Conservation (phyloP, 192 early-diverging fungal genomes). For the Gaertneriomyces semiglobifer region DNA sequence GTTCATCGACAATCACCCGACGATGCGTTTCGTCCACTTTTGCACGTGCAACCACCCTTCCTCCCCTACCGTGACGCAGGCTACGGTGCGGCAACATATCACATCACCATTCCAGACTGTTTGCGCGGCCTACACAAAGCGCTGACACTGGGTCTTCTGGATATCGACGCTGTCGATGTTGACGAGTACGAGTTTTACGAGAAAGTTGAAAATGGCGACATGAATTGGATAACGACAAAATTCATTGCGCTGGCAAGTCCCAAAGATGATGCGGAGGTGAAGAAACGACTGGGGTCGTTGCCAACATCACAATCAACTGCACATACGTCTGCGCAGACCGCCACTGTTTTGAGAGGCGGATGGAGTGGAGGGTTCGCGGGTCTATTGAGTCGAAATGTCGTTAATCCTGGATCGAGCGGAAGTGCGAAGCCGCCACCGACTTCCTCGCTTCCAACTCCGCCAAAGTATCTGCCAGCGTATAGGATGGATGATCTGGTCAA, state of each 20-base stretch:
- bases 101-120: constrained; percentile 65
- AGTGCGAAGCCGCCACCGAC: constrained; percentile 15
- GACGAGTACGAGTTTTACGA: constrained; percentile 75
- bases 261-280: constrained; percentile 46
- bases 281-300: background rate
- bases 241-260: constrained; percentile 71
- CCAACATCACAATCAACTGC: background rate
- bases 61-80: constrained; percentile 70
- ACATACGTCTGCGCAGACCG: background rate
- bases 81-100: constrained; percentile 63
- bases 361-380: constrained; percentile 14
- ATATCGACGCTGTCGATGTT: constrained; percentile 57
- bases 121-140: constrained; percentile 60
- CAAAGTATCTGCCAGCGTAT: constrained; percentile 42
- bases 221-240: constrained; percentile 71
- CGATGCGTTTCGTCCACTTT: constrained; percentile 55
- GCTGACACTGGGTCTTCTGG: constrained; percentile 54
- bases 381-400: background rate
- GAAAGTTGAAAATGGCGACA: constrained; percentile 64
- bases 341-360: background rate
- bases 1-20: constrained; percentile 59
- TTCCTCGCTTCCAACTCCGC: constrained; percentile 6
- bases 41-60: constrained; percentile 47
- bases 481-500: constrained; percentile 48
- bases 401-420: background rate